Evolutionary conservation across 805 yeast genomes (phyloP).

Genomic region (Diddensiella santjacobensis): DNA sequence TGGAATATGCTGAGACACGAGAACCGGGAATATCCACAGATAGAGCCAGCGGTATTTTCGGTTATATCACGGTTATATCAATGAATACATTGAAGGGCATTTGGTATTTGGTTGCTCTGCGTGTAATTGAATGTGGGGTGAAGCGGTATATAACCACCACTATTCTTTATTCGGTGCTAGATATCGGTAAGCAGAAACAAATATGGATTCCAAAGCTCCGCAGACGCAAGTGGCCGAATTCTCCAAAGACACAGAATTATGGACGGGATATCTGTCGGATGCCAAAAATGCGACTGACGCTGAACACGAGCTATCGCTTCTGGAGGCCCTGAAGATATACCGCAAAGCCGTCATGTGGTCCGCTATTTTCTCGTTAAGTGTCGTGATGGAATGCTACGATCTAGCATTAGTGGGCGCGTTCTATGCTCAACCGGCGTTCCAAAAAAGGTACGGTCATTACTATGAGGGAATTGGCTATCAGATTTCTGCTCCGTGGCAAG

Average conservation of each 20-base stretch:
- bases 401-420: constrained; percentile 40
- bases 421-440: constrained; percentile 45
- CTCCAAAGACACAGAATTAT: not conserved
- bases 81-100: too few relatives aligned
- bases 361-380: constrained; percentile 39
- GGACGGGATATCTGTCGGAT: constrained; percentile 2
- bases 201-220: too few relatives aligned
- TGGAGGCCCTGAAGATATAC: constrained; percentile 33
- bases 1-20: too few relatives aligned
- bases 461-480: constrained; percentile 1
- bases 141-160: too few relatives aligned
- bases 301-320: constrained; percentile 28
- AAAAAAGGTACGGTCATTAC: constrained; percentile 38
- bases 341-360: constrained; percentile 47
- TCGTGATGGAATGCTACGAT: constrained; percentile 52
- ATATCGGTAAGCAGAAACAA: too few relatives aligned
- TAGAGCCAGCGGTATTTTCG: too few relatives aligned
- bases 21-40: too few relatives aligned
- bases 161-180: too few relatives aligned
- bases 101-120: too few relatives aligned
- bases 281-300: constrained; percentile 16
- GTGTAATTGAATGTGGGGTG: too few relatives aligned
- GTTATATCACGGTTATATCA: too few relatives aligned
- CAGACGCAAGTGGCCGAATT: not conserved
- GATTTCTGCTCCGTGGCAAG: constrained; percentile 7